Conservation (phyloP, 208 protist genomes). For the Herpetomonas samuelpessoai region DNA sequence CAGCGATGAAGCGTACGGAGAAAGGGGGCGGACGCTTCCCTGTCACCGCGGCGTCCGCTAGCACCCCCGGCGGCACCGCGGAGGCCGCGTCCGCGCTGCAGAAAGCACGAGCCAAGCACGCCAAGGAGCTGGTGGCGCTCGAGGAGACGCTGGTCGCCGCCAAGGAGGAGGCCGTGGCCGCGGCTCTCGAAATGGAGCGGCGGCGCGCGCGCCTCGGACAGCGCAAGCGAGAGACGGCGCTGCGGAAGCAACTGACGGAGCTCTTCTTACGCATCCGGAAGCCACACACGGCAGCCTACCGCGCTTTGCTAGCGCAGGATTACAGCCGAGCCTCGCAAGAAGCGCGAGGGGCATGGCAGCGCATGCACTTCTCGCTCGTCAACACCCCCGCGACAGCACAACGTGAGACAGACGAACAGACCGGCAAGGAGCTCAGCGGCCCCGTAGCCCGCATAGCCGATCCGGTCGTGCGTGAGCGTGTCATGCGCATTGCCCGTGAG, state of each 20-base stretch:
- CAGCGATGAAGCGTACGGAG: background rate
- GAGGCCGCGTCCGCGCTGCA: background rate
- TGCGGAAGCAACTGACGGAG: slow-evolving; percentile 3
- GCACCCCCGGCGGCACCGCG: background rate
- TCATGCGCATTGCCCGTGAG: slow-evolving; percentile 13
- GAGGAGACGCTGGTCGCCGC: background rate
- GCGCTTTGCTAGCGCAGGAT: slow-evolving; percentile 6
- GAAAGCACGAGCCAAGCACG: slow-evolving; percentile 5
- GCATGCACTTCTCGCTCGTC: slow-evolving; percentile 10
- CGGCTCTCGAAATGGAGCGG: slow-evolving; percentile 15
- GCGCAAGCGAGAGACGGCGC: slow-evolving; percentile 1
- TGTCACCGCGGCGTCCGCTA: background rate
- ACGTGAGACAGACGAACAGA: background rate
- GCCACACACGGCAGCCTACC: slow-evolving; percentile 16
- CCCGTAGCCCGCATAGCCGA: slow-evolving; percentile 11
- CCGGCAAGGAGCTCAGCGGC: background rate
- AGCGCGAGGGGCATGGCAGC: slow-evolving; percentile 12
- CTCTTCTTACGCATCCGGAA: slow-evolving; percentile 18
- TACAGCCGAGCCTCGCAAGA: slow-evolving; percentile 1
- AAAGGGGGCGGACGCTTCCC: background rate
- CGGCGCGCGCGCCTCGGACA: background rate
- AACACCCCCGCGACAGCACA: background rate
- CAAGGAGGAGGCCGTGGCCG: background rate
- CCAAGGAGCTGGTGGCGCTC: slow-evolving; percentile 22
- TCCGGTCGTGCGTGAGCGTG: slow-evolving; percentile 6